Base-by-base conservation (phyloP, 768 basidiomycete genomes). In the Amanita polypyramis region DNA sequence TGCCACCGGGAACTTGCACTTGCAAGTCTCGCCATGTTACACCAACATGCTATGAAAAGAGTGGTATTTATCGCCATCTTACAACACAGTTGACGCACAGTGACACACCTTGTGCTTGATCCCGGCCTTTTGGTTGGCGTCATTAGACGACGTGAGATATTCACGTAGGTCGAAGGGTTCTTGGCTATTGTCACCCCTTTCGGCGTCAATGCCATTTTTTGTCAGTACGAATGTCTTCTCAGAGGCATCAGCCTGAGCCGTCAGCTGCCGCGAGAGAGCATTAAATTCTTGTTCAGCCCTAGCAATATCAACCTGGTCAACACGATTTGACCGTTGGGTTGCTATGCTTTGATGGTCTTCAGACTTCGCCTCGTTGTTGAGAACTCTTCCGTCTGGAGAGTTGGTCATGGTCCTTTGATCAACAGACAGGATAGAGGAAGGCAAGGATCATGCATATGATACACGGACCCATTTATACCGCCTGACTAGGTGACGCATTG, bases 21-120 rank as follows among this genome's bases (percentile, higher is more conserved):
- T 77, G 67, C 0, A 88, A 65, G 54, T 80, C 70, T 44, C 83
- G 74, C 85, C 85, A 88, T 20, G 77, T 76, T 19, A 88, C 78
- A 27, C 83, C 83, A 6, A 87, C 82, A 51, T 82, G 79, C 71
- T 75, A 19, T 29, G 45, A 32, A 30, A 38, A 11, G 10, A 34
- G 29, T 34, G 10, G 10, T 5, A 47, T 40, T n/a, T n/a, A n/a
- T n/a, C n/a, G n/a, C n/a, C 43, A 14, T 29, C 11, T 19, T 27
- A 21, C 10, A 23, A 30, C 21, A 21, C 1, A 51, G 42, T 19
- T 36, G 40, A 34, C 12, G 45, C 49, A 37, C 21, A 36, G 37
- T 7, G 3, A 46, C 61, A 12, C 25, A 69, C 73, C 58, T 87
- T 87, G 55, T 81, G 79, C 50, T 74, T 75, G 40, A 85, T 80